Conservation (phyloP, 805 yeast species). For the Lipomyces yamanashiensis region DNA sequence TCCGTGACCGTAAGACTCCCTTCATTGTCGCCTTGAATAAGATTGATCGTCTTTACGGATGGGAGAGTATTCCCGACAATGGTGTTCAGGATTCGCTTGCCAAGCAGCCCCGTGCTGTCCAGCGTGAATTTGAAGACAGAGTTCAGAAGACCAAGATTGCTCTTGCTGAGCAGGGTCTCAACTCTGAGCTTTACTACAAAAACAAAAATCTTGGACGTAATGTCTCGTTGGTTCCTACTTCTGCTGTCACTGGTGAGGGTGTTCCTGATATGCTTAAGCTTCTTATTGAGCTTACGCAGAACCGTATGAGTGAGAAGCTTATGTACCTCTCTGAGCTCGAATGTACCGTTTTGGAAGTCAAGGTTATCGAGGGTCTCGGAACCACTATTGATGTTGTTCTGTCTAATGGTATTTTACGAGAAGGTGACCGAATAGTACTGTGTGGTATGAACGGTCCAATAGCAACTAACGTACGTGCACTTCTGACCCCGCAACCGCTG, state of each 20-base stretch:
- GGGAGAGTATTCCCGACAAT: conserved; percentile 89
- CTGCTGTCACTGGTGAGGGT: conserved; percentile 99
- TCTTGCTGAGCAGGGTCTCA: conserved; percentile 95
- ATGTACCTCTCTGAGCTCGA: conserved; percentile 93
- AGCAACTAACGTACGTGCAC: conserved; percentile 92
- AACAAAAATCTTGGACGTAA: conserved; percentile 91
- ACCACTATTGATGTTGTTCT: conserved; percentile 97
- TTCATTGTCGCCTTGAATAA: conserved; percentile 96
- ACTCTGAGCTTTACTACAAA: conserved; percentile 94
- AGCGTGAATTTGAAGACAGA: conserved; percentile 89
- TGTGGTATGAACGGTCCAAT: conserved; percentile 99
- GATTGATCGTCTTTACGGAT: conserved; percentile 95
- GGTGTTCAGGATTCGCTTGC: conserved; percentile 93
- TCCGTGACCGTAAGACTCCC: conserved; percentile 97
- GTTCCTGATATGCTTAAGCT: conserved; percentile 98
- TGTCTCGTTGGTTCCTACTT: conserved; percentile 96
- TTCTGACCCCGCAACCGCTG: conserved; percentile 95
- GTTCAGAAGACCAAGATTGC: conserved; percentile 83
- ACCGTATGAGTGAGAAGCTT: conserved; percentile 98
- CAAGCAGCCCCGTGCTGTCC: conserved; percentile 81
- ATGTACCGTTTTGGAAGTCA: conserved; percentile 96
- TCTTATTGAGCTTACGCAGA: conserved; percentile 91
- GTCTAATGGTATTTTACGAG: conserved; percentile 93
- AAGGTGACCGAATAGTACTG: conserved; percentile 92
- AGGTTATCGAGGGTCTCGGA: conserved; percentile 98